These are phyloP conservation scores for Solanum bulbocastanum DNA, from an alignment of 257 asterid genomes.

Conservation along the genomic window DNA sequence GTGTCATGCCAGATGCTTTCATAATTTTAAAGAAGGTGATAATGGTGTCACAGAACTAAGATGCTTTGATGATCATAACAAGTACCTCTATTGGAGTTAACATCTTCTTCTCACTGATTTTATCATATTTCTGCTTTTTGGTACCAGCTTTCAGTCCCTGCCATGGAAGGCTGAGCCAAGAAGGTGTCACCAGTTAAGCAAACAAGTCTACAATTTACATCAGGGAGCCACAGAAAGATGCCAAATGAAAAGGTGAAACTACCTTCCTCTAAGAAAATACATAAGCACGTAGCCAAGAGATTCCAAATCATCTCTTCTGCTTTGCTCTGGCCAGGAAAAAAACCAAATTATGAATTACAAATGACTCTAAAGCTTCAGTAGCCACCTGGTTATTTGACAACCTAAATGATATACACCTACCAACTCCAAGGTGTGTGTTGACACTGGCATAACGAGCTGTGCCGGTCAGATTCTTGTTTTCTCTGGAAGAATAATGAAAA, in stretches of 20 bases:
- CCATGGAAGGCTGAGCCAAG: constrained; percentile 77
- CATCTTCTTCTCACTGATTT: constrained; percentile 94
- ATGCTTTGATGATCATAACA: neutral
- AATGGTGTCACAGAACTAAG: neutral
- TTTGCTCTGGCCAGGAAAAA: constrained; percentile 64
- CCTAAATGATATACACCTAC: constrained; percentile 27
- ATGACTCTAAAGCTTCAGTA: neutral
- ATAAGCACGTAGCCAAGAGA: constrained; percentile 93
- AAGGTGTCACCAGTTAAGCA: neutral
- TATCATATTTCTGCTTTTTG: constrained; percentile 94
- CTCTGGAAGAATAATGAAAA: constrained; percentile 34
- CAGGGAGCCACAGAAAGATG: neutral
- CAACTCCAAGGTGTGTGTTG: constrained; percentile 88
- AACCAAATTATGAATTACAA: neutral
- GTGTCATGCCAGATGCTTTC: neutral
- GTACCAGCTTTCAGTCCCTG: constrained; percentile 95
- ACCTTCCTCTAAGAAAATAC: constrained; percentile 99
- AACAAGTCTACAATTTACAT: neutral
- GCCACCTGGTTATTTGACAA: neutral
- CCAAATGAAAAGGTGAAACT: neutral
- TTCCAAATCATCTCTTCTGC: constrained; percentile 95
- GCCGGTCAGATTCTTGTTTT: constrained; percentile 90
- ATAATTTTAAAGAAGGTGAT: neutral
- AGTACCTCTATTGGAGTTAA: constrained; percentile 83
- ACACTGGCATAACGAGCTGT: constrained; percentile 98